phyloP scores from a whole-genome alignment of 2,329 filamentous ascomycete species.

The Orbilia oligospora region DNA sequence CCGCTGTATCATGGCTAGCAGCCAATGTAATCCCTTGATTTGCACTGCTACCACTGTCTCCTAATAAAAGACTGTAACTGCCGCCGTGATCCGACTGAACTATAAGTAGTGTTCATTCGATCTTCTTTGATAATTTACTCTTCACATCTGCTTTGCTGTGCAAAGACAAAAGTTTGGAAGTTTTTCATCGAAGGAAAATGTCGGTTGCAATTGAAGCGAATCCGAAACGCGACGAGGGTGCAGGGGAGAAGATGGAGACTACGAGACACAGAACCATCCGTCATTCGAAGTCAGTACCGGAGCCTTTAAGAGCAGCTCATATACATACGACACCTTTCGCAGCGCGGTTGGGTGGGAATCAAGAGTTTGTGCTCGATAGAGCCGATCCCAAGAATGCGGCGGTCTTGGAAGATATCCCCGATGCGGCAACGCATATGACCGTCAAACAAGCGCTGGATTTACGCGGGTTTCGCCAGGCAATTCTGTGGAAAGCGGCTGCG shows the following conservation, averaged over 20 bases:
- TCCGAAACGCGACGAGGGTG: constrained; percentile 25
- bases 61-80: background rate
- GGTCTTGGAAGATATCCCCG: constrained; percentile 55
- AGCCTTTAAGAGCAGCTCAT: constrained; percentile 6
- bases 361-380: constrained; percentile 60
- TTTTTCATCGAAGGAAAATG: constrained; percentile 8
- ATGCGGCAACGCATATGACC: constrained; percentile 59
- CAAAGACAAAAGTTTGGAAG: too few relatives aligned
- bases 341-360: constrained; percentile 62
- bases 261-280: constrained; percentile 2
- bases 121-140: background rate
- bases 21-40: background rate
- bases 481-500: constrained; percentile 51
- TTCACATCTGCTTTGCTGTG: background rate
- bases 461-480: constrained; percentile 35
- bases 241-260: background rate
- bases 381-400: constrained; percentile 59
- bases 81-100: background rate
- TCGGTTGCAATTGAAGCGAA: constrained; percentile 22
- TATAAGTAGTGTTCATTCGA: background rate
- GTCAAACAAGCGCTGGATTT: constrained; percentile 47
- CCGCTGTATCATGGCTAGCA: background rate
- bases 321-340: constrained; percentile 50
- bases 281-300: constrained; percentile 3
- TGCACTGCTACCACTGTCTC: background rate